A percentile compares a stretch with the other conserved stretches of the same genome.
Evolutionary conservation across 83 land plant species (phyloP).

Genomic region (Isoetes engelmannii): DNA sequence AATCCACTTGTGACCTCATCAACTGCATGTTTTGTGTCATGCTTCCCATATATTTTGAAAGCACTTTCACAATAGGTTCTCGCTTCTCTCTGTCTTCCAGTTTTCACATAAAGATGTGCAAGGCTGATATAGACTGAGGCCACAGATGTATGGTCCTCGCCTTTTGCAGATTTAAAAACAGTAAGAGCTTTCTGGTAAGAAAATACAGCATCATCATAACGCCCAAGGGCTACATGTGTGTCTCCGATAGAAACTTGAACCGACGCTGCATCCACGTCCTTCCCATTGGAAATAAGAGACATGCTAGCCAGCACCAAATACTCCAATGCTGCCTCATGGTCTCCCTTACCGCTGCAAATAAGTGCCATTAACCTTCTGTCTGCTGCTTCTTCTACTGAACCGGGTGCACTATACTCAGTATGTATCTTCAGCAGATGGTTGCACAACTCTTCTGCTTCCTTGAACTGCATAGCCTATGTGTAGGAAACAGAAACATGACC

Average conservation of each 20-base stretch:
- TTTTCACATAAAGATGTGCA: constrained; percentile 22
- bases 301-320: constrained; percentile 69
- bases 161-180: constrained; percentile 1
- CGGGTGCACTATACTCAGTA: constrained; percentile 50
- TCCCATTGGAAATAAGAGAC: constrained; percentile 61
- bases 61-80: constrained; percentile 44
- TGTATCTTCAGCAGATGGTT: constrained; percentile 74
- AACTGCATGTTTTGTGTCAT: constrained; percentile 35
- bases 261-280: constrained; percentile 54
- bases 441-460: constrained; percentile 74
- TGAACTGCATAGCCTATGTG: constrained; percentile 92
- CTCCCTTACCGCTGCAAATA: constrained; percentile 63
- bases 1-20: constrained; percentile 72
- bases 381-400: constrained; percentile 74
- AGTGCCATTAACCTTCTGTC: constrained; percentile 90
- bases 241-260: constrained; percentile 63
- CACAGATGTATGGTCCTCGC: constrained; percentile 45
- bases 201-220: constrained; percentile 7
- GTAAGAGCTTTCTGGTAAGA: constrained; percentile 8
- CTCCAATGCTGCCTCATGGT: constrained; percentile 63
- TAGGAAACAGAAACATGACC: too few species aligned
- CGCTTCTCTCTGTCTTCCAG: constrained; percentile 9
- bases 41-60: constrained; percentile 54
- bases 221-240: constrained; percentile 4
- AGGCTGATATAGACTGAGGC: constrained; percentile 62